Base-by-base conservation (phyloP, 306 rosid species). In the Prunus dulcis region DNA sequence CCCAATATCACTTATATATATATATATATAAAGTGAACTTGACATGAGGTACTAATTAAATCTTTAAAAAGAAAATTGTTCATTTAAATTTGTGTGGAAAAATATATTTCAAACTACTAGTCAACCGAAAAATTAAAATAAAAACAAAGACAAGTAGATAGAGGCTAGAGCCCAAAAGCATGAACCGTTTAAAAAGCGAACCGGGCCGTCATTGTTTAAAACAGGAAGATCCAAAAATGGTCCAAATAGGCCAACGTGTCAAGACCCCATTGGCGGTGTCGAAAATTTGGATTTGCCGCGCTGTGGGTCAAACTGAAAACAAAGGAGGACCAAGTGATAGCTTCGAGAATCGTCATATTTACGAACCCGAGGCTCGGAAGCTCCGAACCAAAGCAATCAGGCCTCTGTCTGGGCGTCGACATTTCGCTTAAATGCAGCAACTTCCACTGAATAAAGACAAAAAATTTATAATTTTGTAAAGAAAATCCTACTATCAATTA, bases 201-300 rank as follows among this genome's bases (percentile, higher is more conserved):
- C 22, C 27, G 9, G 57, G 19, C 58, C 65, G 43, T 49, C 70
- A 23, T 10, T n/a, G 41, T 50, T 12, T 17, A 25, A 34, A 19
- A 38, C 18, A 4, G 67, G 17, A 34, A 73, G 43, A 41, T 23
- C 38, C 67, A 17, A 58, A 32, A 3, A n/a, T 38, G 76, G 19
- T 20, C 87, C 43, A 38, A 7, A 38, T 38, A 38, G 43, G 43
- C 9, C 43, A 38, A 86, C 90, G 91, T 82, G 94, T 76, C 38
- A 0, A 8, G 30, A 45, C 19, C 9, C n/a, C 2, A 78, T 60
- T 17, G 17, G 84, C 1, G 15, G 0, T 19, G 5, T 15, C 77
- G 64, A 74, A 87, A 87, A 83, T 87, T 91, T 85, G 87, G 78
- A 87, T 91, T 94, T 94, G 98, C 95, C 97, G 98, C 96, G 98